These are phyloP conservation scores for Talaromyces sp. DNA, from an alignment of 2,329 filamentous ascomycete genomes.

Conservation along the genomic window DNA sequence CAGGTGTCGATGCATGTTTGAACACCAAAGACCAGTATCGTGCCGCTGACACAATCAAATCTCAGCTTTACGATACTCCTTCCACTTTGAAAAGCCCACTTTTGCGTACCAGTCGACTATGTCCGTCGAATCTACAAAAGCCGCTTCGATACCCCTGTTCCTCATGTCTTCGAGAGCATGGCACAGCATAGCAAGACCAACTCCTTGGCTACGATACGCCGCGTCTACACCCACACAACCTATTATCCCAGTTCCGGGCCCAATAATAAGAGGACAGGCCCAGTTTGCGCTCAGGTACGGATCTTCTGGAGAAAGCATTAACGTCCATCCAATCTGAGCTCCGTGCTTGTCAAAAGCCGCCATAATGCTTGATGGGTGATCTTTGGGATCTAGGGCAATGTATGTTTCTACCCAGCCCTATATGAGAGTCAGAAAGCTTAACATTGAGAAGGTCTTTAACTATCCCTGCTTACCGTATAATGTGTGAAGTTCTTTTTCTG, in stretches of 20 bases:
- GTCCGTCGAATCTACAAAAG: slow-evolving; percentile 43
- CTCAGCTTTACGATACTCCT: slow-evolving; percentile 35
- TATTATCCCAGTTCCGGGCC: slow-evolving; percentile 40
- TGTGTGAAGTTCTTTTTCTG: slow-evolving; percentile 37
- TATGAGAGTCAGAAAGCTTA: neutral
- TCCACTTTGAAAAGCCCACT: slow-evolving; percentile 37
- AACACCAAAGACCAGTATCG: neutral
- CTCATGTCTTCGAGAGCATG: slow-evolving; percentile 43
- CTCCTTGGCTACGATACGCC: slow-evolving; percentile 32
- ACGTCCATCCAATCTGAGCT: slow-evolving; percentile 42
- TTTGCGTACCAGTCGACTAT: slow-evolving; percentile 43
- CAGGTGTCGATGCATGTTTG: neutral
- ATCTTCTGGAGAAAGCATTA: slow-evolving; percentile 37
- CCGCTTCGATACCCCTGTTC: slow-evolving; percentile 35
- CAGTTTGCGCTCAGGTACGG: slow-evolving; percentile 29
- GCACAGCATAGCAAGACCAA: slow-evolving; percentile 40
- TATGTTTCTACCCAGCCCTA: slow-evolving; percentile 42
- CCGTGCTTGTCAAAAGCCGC: slow-evolving; percentile 33
- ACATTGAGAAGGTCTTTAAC: neutral
- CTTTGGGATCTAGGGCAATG: slow-evolving; percentile 27
- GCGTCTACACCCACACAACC: slow-evolving; percentile 42
- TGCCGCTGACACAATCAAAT: slow-evolving; percentile 9
- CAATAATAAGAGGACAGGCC: slow-evolving; percentile 38
- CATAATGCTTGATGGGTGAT: slow-evolving; percentile 40
- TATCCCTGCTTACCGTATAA: slow-evolving; percentile 25